A percentile compares a stretch with the other conserved stretches of the same genome.
phyloP scores from a whole-genome alignment of 371 early-diverging fungal genomes.

The Mortierella sp. region DNA sequence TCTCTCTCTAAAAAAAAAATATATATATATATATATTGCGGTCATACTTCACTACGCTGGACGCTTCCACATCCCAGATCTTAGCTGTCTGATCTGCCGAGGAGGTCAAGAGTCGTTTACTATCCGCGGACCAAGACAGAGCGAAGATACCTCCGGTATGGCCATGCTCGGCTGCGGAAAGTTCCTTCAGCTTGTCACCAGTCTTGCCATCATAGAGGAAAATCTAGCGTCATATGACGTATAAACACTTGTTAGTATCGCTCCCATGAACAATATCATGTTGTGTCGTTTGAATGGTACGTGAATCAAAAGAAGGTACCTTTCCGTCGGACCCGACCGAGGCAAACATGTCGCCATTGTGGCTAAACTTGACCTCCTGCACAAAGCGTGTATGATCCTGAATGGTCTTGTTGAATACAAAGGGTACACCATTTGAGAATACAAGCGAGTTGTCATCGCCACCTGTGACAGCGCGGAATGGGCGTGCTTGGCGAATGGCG shows the following conservation, averaged over 20 bases:
- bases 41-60: slow-evolving; percentile 80
- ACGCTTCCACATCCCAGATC: slow-evolving; percentile 90
- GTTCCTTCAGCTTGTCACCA: slow-evolving; percentile 83
- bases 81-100: slow-evolving; percentile 91
- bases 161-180: slow-evolving; percentile 63
- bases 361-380: slow-evolving; percentile 88
- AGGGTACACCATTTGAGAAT: slow-evolving; percentile 94
- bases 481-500: slow-evolving; percentile 84
- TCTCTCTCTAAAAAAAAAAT: too few species aligned
- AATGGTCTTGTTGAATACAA: slow-evolving; percentile 79
- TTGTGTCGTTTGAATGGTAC: too few species aligned
- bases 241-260: background rate
- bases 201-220: slow-evolving; percentile 94
- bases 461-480: slow-evolving; percentile 93
- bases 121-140: slow-evolving; percentile 90
- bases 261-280: too few species aligned
- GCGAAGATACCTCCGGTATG: slow-evolving; percentile 90
- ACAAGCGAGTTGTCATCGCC: slow-evolving; percentile 93
- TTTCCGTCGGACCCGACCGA: slow-evolving; percentile 91
- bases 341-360: slow-evolving; percentile 85
- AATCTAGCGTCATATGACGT: slow-evolving; percentile 57
- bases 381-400: slow-evolving; percentile 90
- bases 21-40: too few species aligned
- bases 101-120: slow-evolving; percentile 79
- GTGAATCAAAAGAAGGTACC: slow-evolving; percentile 63